Evolutionary conservation across 345 rosid species (phyloP).

Genomic region (Crucihimalaya himalaica): DNA sequence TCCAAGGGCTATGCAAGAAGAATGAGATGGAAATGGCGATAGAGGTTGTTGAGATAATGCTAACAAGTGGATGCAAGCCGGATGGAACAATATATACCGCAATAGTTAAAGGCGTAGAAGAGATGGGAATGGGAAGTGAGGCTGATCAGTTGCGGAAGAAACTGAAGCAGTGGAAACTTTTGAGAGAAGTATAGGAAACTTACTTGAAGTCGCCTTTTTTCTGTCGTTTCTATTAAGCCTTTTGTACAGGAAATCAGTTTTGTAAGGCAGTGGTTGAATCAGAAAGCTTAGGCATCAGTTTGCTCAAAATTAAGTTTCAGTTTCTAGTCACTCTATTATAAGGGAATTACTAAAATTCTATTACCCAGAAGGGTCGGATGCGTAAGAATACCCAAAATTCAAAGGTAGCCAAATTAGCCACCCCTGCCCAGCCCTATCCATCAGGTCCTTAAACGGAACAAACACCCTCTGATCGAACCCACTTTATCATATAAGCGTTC

Average conservation of each 20-base stretch:
- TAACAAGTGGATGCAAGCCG: conserved; percentile 52
- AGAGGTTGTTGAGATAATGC: conserved; percentile 70
- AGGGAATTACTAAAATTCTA: too few species aligned
- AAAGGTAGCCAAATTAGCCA: too few species aligned
- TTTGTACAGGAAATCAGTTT: conserved; percentile 33
- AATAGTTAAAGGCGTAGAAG: conserved; percentile 52
- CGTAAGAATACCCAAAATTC: too few species aligned
- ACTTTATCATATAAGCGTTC: too few species aligned
- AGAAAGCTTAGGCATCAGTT: not conserved
- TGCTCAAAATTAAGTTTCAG: not conserved
- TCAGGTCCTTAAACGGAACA: too few species aligned
- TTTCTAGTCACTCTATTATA: not conserved
- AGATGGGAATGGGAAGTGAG: conserved; percentile 63
- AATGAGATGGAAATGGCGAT: conserved; percentile 65
- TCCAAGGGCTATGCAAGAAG: conserved; percentile 58
- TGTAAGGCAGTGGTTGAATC: conserved; percentile 6
- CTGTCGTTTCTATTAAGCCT: not conserved
- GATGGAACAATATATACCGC: conserved; percentile 49
- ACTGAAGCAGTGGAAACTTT: conserved; percentile 52
- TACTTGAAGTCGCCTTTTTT: not conserved
- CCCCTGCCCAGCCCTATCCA: too few species aligned
- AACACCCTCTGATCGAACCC: too few species aligned
- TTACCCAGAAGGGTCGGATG: too few species aligned
- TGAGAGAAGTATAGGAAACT: conserved; percentile 21
- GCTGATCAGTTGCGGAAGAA: conserved; percentile 57